Evolutionary conservation across 2,329 filamentous ascomycete genomes (phyloP), one percentile per base, ranked within the genome.

Genomic region (Pseudogymnoascus sp.): DNA sequence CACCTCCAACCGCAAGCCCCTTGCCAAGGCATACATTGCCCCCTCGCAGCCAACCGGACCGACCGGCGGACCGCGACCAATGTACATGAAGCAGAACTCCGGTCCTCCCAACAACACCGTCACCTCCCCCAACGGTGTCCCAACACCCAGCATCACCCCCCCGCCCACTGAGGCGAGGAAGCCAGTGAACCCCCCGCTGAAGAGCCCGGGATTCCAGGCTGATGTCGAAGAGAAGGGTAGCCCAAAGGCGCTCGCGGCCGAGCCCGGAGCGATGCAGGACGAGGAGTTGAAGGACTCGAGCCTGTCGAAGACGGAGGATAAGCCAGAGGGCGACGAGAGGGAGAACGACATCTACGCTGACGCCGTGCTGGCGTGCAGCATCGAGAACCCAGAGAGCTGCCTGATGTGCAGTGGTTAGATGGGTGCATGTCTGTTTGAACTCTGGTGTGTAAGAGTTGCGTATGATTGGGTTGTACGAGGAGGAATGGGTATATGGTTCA

Each of bases 331-430:
- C 54, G 84, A 87, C 65, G 86, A 88, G 67, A 84, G 89, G 9
- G 92, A 97, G 74, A 85, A 84, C 58, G 93, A 99, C 73, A 99
- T 99, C 68, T 99, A 96, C 75, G 93, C 93, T 0, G 90, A 97
- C 68, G 90, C 92, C 62, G 92, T 90, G 14, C 79, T 99, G 73
- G 85, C 87, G 69, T 99, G 94, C 81, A 97, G 92, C 77, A 97
- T 99, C 74, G 92, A 97, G 73, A 97, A 97, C 79, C 91, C 88
- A 68, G 94, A 99, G 74, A 82, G 88, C 57, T 99, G 94, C 74
- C 74, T 96, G 66, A 97, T 99, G 94, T 99, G 94, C 86, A 95
- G 90, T 76, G 93, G 92, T 79, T 97, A 71, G 58, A 43, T 20
- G 25, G 25, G 16, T 28, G 37, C n/a, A 7, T 54, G 12, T 14